These are phyloP conservation scores for Leonotis leonurus DNA, from an alignment of 257 asterid species.

Conservation along the genomic window DNA sequence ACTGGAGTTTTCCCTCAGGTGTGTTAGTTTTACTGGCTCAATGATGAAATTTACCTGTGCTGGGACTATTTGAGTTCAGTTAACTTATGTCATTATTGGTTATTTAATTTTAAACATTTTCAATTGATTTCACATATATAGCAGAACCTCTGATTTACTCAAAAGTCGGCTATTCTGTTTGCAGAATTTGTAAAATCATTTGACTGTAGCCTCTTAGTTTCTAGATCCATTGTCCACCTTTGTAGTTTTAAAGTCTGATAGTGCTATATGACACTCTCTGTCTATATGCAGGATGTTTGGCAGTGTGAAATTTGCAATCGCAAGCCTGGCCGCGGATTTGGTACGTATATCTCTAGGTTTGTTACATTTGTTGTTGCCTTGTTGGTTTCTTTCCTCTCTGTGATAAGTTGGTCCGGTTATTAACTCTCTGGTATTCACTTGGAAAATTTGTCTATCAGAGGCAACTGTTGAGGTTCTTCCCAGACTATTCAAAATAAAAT, in stretches of 20 bases:
- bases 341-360: constrained; percentile 30
- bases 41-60: constrained; percentile 8
- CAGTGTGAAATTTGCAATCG: constrained; percentile 95
- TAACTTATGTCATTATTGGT: constrained; percentile 2
- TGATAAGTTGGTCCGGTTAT: neutral
- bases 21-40: constrained; percentile 11
- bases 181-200: neutral
- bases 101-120: constrained; percentile 1
- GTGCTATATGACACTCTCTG: neutral
- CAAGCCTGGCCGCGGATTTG: constrained; percentile 98
- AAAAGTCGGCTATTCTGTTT: neutral
- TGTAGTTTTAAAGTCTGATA: neutral
- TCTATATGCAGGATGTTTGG: constrained; percentile 75
- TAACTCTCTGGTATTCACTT: no score
- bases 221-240: neutral
- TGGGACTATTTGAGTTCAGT: neutral
- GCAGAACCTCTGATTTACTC: neutral
- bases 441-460: no score
- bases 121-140: neutral
- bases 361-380: constrained; percentile 1
- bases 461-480: constrained; percentile 96
- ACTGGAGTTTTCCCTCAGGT: constrained; percentile 98
- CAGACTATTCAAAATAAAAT: constrained; percentile 89
- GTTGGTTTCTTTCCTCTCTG: neutral
- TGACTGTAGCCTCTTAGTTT: neutral